Base-by-base conservation (phyloP, 2,329 filamentous ascomycete genomes). In the Colletotrichum acutatum region DNA sequence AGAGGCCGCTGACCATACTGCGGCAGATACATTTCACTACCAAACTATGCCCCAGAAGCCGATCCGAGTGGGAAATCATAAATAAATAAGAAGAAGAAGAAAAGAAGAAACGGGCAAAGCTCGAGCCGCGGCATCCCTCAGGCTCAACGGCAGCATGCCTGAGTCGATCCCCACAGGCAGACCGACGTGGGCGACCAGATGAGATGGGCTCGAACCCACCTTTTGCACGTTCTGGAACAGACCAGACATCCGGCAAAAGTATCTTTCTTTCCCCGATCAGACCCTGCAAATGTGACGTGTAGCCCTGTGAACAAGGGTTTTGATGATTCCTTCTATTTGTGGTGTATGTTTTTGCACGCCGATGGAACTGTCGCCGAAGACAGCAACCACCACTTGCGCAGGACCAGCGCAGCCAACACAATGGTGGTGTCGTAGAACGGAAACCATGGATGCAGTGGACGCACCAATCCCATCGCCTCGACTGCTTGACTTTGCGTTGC, bases 271-370 rank as follows among this genome's bases (percentile, higher is more conserved):
- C n/a, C 34, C 32, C 60, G 32, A 46, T 22, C 68, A 67, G 68
- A 72, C 71, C 71, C 63, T 74, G 68, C 68, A 67, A 63, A 37
- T 72, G 49, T 66, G 68, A 67, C 68, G 68, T 74, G 68, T 62
- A 52, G 60, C 46, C 56, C 62, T 71, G 62, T 46, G 46, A 56
- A 53, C 53, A 22, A 58, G 60, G 34, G 58, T 11, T 62, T 49
- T 49, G 19, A 28, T 42, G 37, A 42, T 57, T 26, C 5, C 7
- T n/a, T 34, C 37, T 42, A 42, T 42, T 42, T 19, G 37, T 60
- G 11, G 4, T 37, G 59, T 22, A n/a, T 26, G 14, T 59, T 24
- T 49, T 14, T 46, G 4, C 7, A 49, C 34, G 63, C 52, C 22
- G 24, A 37, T 66, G 30, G 37, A 32, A 28, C 32, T 22, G 54